Evolutionary conservation across 805 yeast genomes (phyloP).

Genomic region (Zygosaccharomyces bailii): DNA sequence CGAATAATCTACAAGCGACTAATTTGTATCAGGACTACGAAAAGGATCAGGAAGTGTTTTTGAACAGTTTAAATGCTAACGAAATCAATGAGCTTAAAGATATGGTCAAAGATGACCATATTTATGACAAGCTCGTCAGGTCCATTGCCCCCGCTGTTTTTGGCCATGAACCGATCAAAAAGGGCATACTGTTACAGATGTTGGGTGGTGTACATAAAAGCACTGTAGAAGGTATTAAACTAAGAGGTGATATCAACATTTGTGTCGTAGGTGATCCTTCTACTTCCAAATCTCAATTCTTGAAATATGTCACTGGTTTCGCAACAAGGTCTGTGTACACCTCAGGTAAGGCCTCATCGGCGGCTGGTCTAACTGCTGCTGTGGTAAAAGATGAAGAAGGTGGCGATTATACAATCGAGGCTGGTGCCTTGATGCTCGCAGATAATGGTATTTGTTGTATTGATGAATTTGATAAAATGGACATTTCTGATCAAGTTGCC

Average conservation of each 20-base stretch:
- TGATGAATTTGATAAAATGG: constrained; percentile 99
- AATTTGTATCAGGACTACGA: constrained; percentile 44
- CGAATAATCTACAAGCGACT: constrained; percentile 28
- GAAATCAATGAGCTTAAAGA: constrained; percentile 81
- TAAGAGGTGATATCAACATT: constrained; percentile 94
- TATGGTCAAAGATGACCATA: constrained; percentile 86
- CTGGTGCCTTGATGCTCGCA: constrained; percentile 97
- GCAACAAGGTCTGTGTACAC: constrained; percentile 95
- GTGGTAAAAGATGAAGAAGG: constrained; percentile 96
- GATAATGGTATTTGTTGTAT: constrained; percentile 98
- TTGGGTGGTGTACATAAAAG: constrained; percentile 94
- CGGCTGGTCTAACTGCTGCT: constrained; percentile 98
- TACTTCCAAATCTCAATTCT: constrained; percentile 92
- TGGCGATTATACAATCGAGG: constrained; percentile 95
- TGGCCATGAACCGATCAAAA: constrained; percentile 92
- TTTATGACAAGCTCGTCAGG: constrained; percentile 77
- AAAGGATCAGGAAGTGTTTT: constrained; percentile 74
- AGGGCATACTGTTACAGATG: constrained; percentile 83
- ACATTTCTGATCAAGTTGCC: constrained; percentile 90
- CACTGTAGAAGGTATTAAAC: constrained; percentile 88
- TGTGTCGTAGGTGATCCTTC: constrained; percentile 98
- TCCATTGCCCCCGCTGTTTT: constrained; percentile 95
- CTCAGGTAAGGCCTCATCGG: constrained; percentile 97
- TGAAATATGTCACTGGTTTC: constrained; percentile 87
- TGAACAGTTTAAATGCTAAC: constrained; percentile 71